Evolutionary conservation across 352 stramenopile species (phyloP).

Genomic region (Phytophthora quininea): DNA sequence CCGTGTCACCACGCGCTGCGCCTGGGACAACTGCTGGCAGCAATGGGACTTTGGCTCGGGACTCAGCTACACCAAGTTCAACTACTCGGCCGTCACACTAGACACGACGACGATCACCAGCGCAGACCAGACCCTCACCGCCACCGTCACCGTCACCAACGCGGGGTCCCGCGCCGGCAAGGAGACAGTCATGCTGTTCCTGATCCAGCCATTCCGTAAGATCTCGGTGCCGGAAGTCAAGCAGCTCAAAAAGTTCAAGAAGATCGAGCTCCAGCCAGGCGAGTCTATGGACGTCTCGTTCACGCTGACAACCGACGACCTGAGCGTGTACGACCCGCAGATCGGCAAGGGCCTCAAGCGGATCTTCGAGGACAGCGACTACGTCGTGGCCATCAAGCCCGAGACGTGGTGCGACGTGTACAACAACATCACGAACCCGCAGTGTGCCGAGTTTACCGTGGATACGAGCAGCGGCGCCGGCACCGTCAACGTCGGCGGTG

Average conservation of each 20-base stretch:
- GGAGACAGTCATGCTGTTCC: constrained; percentile 71
- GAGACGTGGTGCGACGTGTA: constrained; percentile 67
- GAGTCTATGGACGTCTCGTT: constrained; percentile 31
- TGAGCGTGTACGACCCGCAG: constrained; percentile 50
- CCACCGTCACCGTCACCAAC: constrained; percentile 66
- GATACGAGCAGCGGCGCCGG: constrained; percentile 25
- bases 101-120: constrained; percentile 42
- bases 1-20: constrained; percentile 52
- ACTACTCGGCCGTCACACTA: constrained; percentile 49
- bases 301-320: constrained; percentile 40
- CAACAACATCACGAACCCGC: constrained; percentile 31
- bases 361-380: constrained; percentile 57
- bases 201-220: constrained; percentile 52
- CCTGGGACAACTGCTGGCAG: constrained; percentile 48
- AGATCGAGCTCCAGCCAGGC: constrained; percentile 50
- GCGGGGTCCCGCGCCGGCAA: constrained; percentile 47
- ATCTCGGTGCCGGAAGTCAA: constrained; percentile 68
- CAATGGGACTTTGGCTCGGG: constrained; percentile 74
- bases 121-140: constrained; percentile 18
- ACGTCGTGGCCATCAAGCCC: constrained; percentile 54
- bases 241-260: constrained; percentile 68
- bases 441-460: constrained; percentile 52
- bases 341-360: constrained; percentile 47
- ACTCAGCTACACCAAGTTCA: constrained; percentile 72
- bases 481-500: constrained; percentile 16